These are phyloP conservation scores for Leucosporidium yakuticum DNA, from an alignment of 768 basidiomycete genomes.

Conservation along the genomic window DNA sequence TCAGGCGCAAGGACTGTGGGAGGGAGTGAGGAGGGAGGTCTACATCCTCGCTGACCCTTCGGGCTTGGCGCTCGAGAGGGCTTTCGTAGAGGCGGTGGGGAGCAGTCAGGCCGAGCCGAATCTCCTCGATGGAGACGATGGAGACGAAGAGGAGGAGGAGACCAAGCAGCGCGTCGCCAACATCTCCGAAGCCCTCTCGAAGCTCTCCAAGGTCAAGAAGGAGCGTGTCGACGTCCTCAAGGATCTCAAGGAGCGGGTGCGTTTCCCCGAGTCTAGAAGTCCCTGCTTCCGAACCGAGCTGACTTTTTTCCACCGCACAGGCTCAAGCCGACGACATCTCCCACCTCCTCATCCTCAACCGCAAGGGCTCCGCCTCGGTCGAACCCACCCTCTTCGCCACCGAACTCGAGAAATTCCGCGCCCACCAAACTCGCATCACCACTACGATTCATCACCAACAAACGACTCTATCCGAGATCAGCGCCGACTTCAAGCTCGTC, in stretches of 20 bases:
- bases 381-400: slow-evolving; percentile 84
- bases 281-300: neutral
- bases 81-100: slow-evolving; percentile 55
- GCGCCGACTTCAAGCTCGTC: slow-evolving; percentile 64
- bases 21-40: slow-evolving; percentile 61
- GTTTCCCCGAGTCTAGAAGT: slow-evolving; percentile 11
- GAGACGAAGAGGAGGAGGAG: slow-evolving; percentile 59
- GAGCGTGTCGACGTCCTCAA: slow-evolving; percentile 82
- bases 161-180: slow-evolving; percentile 62
- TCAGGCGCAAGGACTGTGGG: slow-evolving; percentile 70
- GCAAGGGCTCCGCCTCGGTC: slow-evolving; percentile 64
- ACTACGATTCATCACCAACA: slow-evolving; percentile 75
- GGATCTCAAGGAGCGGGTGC: slow-evolving; percentile 92
- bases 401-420: slow-evolving; percentile 91
- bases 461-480: slow-evolving; percentile 64
- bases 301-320: slow-evolving; percentile 46
- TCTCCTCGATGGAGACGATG: slow-evolving; percentile 68
- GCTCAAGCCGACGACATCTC: slow-evolving; percentile 96
- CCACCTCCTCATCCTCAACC: slow-evolving; percentile 81
- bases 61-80: slow-evolving; percentile 47
- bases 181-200: slow-evolving; percentile 70
- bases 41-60: slow-evolving; percentile 52
- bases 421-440: slow-evolving; percentile 75
- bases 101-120: slow-evolving; percentile 47
- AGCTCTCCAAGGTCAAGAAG: slow-evolving; percentile 71